Evolutionary conservation across 1,284 basidiomycete genomes (phyloP), one percentile per base, ranked within the genome.

Genomic region (Tetrapyrgos nigripes): DNA sequence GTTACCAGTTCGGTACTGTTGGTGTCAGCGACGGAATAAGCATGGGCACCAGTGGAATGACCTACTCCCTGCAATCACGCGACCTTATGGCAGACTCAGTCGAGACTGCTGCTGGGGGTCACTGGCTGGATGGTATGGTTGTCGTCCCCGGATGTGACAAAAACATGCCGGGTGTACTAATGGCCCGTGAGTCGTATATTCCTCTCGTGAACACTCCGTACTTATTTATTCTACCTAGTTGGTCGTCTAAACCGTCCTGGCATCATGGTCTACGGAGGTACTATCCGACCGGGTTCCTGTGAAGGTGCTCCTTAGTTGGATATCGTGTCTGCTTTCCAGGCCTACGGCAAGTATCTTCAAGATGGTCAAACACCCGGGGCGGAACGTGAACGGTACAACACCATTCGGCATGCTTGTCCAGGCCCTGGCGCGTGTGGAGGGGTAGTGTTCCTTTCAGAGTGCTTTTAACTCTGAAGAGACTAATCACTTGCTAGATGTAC

Each of bases 101-200:
- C 33, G 96, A 98, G 79, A 92, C 93, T 5, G 96, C 94, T 31
- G 96, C 92, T 19, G 94, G 93, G 28, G 97, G 96, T 6, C 97
- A 99, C 75, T 97, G 96, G 87, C 85, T 98, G n/a, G 97, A 98
- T 71, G 97, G 94, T 44, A 95, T 97, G 91, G 94, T 98, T 45
- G 94, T 94, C 57, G 83, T 98, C 51, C 97, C 97, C 35, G 96
- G 96, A 33, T 98, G 96, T 73, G 96, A 98, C 79, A 98, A 97
- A 79, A 98, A 98, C 76, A 97, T 97, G 95, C 96, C 96, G 10
- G 96, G 96, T 58, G 94, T 95, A 43, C 78, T 97, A 66, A 97
- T 97, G 81, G 95, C 94, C 57, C 84, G 93, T 94, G 68, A 79
- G 93, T 87, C n/a, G n/a, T n/a, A n/a, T n/a, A n/a, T n/a, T n/a